Conservation (phyloP, 2,329 filamentous ascomycete species). For the Mariannaea elegans region DNA sequence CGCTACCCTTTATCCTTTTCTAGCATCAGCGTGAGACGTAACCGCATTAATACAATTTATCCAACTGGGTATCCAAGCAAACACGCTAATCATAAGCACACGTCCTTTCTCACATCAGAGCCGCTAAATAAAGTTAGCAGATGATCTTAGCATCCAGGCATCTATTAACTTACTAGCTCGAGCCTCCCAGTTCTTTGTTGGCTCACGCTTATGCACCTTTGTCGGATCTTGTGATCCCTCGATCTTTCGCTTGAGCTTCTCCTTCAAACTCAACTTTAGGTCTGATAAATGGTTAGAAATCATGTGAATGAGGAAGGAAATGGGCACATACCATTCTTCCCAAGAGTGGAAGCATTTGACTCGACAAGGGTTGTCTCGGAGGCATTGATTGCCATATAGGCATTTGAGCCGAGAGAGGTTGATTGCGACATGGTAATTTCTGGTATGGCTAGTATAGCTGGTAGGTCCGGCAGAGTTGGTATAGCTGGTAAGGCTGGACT, state of each 20-base stretch:
- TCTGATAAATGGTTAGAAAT: not conserved
- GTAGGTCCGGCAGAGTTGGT: too few relatives aligned
- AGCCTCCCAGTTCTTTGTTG: slow-evolving; percentile 39
- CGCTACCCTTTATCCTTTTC: too few relatives aligned
- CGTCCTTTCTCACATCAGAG: slow-evolving; percentile 26
- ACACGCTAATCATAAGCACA: not conserved
- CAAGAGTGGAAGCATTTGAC: slow-evolving; percentile 19
- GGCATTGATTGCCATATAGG: slow-evolving; percentile 32
- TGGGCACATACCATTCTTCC: slow-evolving; percentile 29
- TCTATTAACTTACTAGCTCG: slow-evolving; percentile 34
- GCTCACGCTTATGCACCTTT: slow-evolving; percentile 30
- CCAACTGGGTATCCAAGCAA: not conserved
- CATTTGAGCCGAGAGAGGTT: slow-evolving; percentile 25
- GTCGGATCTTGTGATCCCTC: slow-evolving; percentile 31
- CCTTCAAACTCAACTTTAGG: slow-evolving; percentile 32
- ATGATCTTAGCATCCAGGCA: not conserved
- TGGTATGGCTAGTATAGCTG: not conserved
- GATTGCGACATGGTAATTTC: slow-evolving; percentile 29
- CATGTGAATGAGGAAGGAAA: too few relatives aligned
- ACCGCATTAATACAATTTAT: not conserved
- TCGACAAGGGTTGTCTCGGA: slow-evolving; percentile 39
- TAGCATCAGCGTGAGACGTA: too few relatives aligned
- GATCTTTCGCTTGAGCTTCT: slow-evolving; percentile 36
- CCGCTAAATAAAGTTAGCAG: slow-evolving; percentile 26
- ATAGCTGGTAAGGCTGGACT: too few relatives aligned